Conservation (phyloP, 306 rosid genomes). For the Dryas alaskensis region DNA sequence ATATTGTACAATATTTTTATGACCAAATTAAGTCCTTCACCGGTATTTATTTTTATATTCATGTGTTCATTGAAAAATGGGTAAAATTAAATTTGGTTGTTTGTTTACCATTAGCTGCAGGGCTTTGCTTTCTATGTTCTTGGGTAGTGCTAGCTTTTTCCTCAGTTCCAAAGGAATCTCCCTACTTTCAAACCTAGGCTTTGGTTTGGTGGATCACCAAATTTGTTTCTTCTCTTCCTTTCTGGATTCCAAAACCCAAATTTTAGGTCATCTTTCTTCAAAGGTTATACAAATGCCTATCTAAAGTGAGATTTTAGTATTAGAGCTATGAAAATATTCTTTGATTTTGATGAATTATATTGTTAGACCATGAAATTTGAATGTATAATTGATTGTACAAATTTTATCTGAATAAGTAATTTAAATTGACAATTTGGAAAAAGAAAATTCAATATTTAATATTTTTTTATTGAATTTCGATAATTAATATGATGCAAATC, state of each 20-base stretch:
- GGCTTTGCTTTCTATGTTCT: conserved; percentile 7
- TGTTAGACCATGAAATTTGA: too few relatives aligned
- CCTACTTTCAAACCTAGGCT: conserved; percentile 7
- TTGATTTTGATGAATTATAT: background rate
- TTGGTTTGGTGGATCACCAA: conserved; percentile 23
- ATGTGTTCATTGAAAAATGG: background rate
- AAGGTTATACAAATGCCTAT: background rate
- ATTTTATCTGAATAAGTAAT: too few relatives aligned
- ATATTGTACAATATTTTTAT: background rate
- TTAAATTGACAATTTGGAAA: too few relatives aligned
- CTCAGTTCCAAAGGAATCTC: conserved; percentile 16
- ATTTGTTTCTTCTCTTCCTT: background rate
- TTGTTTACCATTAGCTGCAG: background rate
- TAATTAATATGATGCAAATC: too few relatives aligned
- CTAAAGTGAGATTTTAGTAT: background rate
- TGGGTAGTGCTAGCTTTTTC: background rate
- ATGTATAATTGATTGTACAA: too few relatives aligned
- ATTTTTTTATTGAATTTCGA: too few relatives aligned
- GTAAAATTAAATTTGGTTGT: background rate
- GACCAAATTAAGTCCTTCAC: background rate
- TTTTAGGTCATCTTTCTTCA: conserved; percentile 1
- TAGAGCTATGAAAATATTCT: background rate
- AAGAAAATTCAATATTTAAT: too few relatives aligned
- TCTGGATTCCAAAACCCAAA: conserved; percentile 19
- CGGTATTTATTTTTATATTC: background rate